Conservation (phyloP, 1,284 basidiomycete genomes). For the Rhodofomes roseus region DNA sequence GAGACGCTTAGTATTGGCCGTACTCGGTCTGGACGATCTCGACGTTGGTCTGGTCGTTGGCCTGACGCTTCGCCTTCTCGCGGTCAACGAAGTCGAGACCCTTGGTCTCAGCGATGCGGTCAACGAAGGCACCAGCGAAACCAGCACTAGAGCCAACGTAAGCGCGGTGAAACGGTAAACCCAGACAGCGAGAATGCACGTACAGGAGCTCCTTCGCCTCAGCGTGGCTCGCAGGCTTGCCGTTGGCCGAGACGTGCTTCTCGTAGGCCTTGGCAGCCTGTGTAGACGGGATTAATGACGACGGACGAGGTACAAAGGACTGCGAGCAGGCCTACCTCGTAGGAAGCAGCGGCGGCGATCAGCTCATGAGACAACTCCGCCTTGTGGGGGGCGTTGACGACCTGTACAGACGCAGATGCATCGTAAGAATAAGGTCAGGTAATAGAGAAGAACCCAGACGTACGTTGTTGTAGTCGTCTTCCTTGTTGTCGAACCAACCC, state of each 20-base stretch:
- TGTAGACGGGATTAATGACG: slow-evolving; percentile 1
- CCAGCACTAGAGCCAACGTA: slow-evolving; percentile 29
- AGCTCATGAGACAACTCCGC: slow-evolving; percentile 60
- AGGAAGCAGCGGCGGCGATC: slow-evolving; percentile 57
- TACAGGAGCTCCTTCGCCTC: slow-evolving; percentile 38
- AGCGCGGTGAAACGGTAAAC: background rate
- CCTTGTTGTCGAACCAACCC: slow-evolving; percentile 53
- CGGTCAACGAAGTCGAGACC: slow-evolving; percentile 41
- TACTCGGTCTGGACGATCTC: slow-evolving; percentile 14
- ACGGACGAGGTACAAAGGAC: background rate
- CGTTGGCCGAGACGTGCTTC: slow-evolving; percentile 34
- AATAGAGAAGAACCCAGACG: background rate
- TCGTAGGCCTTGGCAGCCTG: slow-evolving; percentile 44
- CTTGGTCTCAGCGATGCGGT: slow-evolving; percentile 42
- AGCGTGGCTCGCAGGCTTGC: slow-evolving; percentile 34
- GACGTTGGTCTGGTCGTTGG: slow-evolving; percentile 17
- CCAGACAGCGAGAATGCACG: slow-evolving; percentile 6
- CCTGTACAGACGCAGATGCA: slow-evolving; percentile 24
- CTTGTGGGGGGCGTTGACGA: slow-evolving; percentile 49
- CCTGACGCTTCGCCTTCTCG: slow-evolving; percentile 41
- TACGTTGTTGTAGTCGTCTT: slow-evolving; percentile 44
- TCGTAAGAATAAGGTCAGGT: slow-evolving; percentile 3
- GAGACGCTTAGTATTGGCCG: slow-evolving; percentile 15
- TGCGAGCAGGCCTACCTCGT: slow-evolving; percentile 25
- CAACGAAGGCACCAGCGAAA: slow-evolving; percentile 42